Evolutionary conservation across 2,329 filamentous ascomycete genomes (phyloP), one percentile per base, ranked within the genome.

Genomic region (Fusarium papillatum): DNA sequence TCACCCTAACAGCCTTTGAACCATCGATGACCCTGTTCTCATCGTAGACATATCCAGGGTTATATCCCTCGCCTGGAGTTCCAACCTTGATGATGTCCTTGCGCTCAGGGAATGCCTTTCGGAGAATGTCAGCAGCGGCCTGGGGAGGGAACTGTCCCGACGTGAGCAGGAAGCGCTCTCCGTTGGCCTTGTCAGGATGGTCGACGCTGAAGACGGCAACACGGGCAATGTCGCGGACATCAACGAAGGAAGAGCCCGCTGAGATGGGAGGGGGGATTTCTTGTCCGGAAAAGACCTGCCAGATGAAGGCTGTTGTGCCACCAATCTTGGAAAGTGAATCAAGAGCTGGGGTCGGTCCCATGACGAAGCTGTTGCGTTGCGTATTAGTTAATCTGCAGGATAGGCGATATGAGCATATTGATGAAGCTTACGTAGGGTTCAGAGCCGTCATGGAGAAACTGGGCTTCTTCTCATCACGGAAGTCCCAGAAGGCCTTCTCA

Each of bases 401-500:
- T 16, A 48, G 19, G 4, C 7, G 10, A 34, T 16, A 2, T 10
- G 22, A 14, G 7, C 5, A 13, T 24, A 16, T 29, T 2, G 13
- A 10, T 9, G n/a, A 39, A 17, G 57, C 76, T 76, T 57, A 78
- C 78, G 60, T 66, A 17, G 78, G 78, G n/a, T 80, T 80, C 5
- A 79, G 64, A 13, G 78, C 78, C 7, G 73, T 78, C 69, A 79
- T 76, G 7, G 75, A 57, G 39, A 80, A 80, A 4, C 66, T 41
- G 0, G 78, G 78, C 24, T 72, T 73, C 29, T 70, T 74, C 38
- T 77, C 75, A 13, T 71, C 65, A 8, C 78, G 68, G 31, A 80
- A 80, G 19, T 74, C 66, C 78, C 78, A 80, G 48, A 80, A 78
- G 4, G 78, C 75, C 38, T 73, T 77, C 19, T 80, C 78, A 2